Base-by-base conservation (phyloP, 805 yeast species). In the Candida maris region DNA sequence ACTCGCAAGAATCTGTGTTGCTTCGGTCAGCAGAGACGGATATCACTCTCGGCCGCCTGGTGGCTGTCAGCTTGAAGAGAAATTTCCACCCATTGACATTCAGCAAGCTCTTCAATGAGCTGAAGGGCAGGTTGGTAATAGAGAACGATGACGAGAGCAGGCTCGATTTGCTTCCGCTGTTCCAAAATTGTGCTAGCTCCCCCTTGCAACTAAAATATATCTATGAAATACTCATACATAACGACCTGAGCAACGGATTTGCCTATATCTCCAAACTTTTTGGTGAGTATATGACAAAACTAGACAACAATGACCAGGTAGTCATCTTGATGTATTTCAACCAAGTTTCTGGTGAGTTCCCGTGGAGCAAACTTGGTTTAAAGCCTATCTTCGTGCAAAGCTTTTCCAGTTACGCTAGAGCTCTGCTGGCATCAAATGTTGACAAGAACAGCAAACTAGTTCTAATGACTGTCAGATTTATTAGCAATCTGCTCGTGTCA, bases 141-240 rank as follows among this genome's bases (percentile, higher is more conserved):
- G 22, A 34, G 7, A 35, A 34, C 3, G 19, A 35, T 4, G 28
- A 17, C 17, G 27, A 27, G 2, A 24, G 24, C 5, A 39, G 34
- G 8, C 27, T 54, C 4, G 55, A 52, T 22, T 28, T 51, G 23
- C 32, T 37, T 6, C 42, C 56, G 5, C 29, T 56, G 23, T 52
- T 44, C 28, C 27, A 39, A 3, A 38, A 44, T 15, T 44, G 51
- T 19, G 35, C 52, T 4, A 17, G 32, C 13, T 40, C 37, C 12
- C 46, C 49, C 7, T 31, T 49, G 6, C 58, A 56, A 35, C 40
- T 59, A 31, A 42, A 40, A n/a, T 59, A 57, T 30, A 51, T 57
- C 3, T 49, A 42, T 32, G 61, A 57, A 35, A 39, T 53, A 5
- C 39, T 57, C 16, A 45, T 59, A 4, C 51, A 44, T 8, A 38